These are phyloP conservation scores for Annulohypoxylon moriforme DNA, from an alignment of 495 filamentous ascomycete species.

Conservation along the genomic window DNA sequence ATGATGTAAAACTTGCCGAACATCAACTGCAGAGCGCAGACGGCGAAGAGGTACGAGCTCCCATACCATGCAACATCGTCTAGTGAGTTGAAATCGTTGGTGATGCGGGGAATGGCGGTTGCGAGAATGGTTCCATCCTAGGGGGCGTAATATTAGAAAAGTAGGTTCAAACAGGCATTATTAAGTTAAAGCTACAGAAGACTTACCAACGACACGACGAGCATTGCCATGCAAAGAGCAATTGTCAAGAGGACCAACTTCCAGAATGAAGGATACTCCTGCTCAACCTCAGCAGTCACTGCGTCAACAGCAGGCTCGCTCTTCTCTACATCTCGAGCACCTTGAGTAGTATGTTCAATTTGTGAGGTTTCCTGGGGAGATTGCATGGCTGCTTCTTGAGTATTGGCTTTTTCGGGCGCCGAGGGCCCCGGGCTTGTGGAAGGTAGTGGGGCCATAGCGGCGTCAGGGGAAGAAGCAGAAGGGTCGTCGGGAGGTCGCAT, in stretches of 20 bases:
- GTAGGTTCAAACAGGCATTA: background rate
- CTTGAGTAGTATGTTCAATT: background rate
- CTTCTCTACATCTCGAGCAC: conserved; percentile 19
- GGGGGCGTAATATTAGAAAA: background rate
- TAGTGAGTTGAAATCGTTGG: conserved; percentile 56
- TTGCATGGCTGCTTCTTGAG: conserved; percentile 13
- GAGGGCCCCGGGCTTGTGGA: background rate
- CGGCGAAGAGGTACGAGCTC: conserved; percentile 60
- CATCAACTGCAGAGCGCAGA: conserved; percentile 55
- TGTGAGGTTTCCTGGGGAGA: conserved; percentile 13
- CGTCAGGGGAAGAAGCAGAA: background rate
- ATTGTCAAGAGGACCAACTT: conserved; percentile 33
- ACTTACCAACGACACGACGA: conserved; percentile 60
- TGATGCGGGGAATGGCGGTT: conserved; percentile 57
- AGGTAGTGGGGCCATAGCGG: background rate
- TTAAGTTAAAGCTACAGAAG: background rate
- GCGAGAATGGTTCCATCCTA: conserved; percentile 51
- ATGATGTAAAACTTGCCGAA: conserved; percentile 62
- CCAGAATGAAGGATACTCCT: conserved; percentile 33
- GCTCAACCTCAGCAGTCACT: conserved; percentile 12
- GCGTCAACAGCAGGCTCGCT: conserved; percentile 2
- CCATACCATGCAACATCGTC: conserved; percentile 67
- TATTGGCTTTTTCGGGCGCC: conserved; percentile 12
- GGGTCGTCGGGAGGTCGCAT: conserved; percentile 20
- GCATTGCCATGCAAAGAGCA: conserved; percentile 32